These are phyloP conservation scores for Lipomyces spencermartinsiae DNA, from an alignment of 805 yeast species.

Conservation along the genomic window DNA sequence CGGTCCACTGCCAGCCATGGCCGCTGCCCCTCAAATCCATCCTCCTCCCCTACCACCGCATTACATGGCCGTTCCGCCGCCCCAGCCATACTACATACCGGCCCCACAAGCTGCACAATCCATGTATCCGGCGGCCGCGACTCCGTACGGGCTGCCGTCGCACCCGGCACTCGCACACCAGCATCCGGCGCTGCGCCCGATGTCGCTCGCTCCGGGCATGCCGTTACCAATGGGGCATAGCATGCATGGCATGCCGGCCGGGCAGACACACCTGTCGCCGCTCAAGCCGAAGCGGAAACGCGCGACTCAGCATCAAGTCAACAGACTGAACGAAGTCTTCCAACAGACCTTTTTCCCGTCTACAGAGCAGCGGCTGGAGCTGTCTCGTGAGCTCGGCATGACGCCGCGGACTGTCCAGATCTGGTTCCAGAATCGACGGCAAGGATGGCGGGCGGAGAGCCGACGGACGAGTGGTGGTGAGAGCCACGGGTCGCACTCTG, in stretches of 20 bases:
- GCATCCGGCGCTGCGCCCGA: constrained; percentile 4
- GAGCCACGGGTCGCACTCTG: not conserved
- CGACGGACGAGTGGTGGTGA: constrained; percentile 17
- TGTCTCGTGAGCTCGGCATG: constrained; percentile 78
- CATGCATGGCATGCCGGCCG: constrained; percentile 4
- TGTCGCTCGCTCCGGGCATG: constrained; percentile 3
- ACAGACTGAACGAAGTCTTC: constrained; percentile 72
- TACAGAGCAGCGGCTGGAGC: constrained; percentile 69
- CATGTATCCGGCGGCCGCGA: not conserved
- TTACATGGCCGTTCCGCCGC: not conserved
- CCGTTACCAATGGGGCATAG: not conserved
- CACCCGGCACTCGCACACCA: constrained; percentile 11
- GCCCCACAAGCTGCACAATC: not conserved
- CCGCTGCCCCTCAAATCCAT: not conserved
- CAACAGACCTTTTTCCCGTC: constrained; percentile 78
- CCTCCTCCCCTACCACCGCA: not conserved
- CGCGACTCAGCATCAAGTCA: constrained; percentile 81
- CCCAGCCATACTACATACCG: not conserved
- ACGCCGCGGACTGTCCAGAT: constrained; percentile 87
- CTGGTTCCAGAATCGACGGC: constrained; percentile 76
- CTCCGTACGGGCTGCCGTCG: constrained; percentile 8
- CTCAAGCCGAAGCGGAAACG: constrained; percentile 62
- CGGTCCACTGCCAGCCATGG: not conserved
- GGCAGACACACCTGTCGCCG: constrained; percentile 25
- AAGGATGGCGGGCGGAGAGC: constrained; percentile 43